Evolutionary conservation across 1,284 basidiomycete genomes (phyloP), one percentile per base, ranked within the genome.

Genomic region (Dichomitus squalens): DNA sequence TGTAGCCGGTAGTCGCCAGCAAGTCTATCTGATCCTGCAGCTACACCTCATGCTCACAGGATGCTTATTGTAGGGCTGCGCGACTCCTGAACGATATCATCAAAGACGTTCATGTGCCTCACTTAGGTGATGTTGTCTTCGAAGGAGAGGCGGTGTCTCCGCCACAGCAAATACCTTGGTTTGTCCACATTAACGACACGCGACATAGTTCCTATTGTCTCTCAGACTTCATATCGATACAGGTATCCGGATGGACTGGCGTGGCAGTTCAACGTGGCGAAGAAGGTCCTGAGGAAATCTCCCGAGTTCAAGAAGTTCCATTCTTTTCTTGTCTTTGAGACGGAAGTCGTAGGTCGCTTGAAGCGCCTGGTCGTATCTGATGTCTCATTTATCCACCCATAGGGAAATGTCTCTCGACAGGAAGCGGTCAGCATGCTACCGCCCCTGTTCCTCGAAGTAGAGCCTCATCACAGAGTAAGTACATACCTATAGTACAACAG

Each of bases 341-440:
- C 97, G 1, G 96, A 98, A 76, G 94, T 96, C 29, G 93, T 94
- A 63, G 53, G 88, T 79, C 55, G 20, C 14, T 21, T 25, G 4
- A 6, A n/a, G 2, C n/a, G 6, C 25, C 35, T 0, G 31, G 8
- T 5, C 9, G 29, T 27, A 14, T 33, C 8, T 33, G 18, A 18
- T 20, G 18, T n/a, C 27, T 46, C 29, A 27, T 12, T 21, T 29
- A 5, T 29, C 31, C 29, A 33, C 27, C n/a, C n/a, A 0, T 64
- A 94, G 93, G 96, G 97, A 52, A 98, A 98, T 69, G 84, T 99
- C 55, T 97, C 95, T 9, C 82, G 97, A 21, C 96, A 98, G 76
- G 97, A 99, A 75, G 96, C 95, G 21, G 97, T 99, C 52, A 97
- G 95, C 68, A 99, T 99, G 97, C 80, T 99, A 21, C 97, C 97